Base-by-base conservation (phyloP, 345 rosid species). In the Brassica rapa region DNA sequence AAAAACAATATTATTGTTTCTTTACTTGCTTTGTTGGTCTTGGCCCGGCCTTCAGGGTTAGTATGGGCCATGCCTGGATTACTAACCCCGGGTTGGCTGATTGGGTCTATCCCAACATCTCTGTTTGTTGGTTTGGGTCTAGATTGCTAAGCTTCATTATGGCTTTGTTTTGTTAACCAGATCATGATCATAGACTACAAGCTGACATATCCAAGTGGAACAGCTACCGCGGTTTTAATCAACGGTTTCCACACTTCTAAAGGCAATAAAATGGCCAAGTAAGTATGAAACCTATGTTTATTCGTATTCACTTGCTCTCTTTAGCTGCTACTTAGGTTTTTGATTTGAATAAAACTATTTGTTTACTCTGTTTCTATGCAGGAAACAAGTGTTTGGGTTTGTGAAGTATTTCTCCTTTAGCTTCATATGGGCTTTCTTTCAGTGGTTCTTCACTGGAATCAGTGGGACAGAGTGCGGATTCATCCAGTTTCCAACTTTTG, bases 151-250 rank as follows among this genome's bases (percentile, higher is more conserved):
- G 59, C 0, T 35, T 62, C 3, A n/a, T 59, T 24, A 29, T 59
- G 41, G 1, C 23, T 79, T 65, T 25, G 10, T 43, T 29, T 41
- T 66, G 77, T 43, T 12, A 15, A 62, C 6, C 84, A 93, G 98
- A 88, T 93, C 53, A 93, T 91, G 98, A 88, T 93, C 66, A 82
- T 93, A 53, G 98, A 93, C 81, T 93, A 91, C 83, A 89, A 88
- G 70, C 71, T 93, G 68, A 65, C 87, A 19, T 93, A 91, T 84
- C 97, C 98, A 0, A 91, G 95, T 80, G 97, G 97, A 87, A 91
- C 98, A 71, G 98, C 98, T 14, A 90, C 97, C 0, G 97, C 98
- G 1, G 91, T 87, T 80, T 88, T 93, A 46, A 93, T 93, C 71
- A 91, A 93, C 15, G 93, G 94, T 16, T 93, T 93, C 79, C 98